Evolutionary conservation across 2,329 filamentous ascomycete species (phyloP).

Genomic region (Trichophyton simii): DNA sequence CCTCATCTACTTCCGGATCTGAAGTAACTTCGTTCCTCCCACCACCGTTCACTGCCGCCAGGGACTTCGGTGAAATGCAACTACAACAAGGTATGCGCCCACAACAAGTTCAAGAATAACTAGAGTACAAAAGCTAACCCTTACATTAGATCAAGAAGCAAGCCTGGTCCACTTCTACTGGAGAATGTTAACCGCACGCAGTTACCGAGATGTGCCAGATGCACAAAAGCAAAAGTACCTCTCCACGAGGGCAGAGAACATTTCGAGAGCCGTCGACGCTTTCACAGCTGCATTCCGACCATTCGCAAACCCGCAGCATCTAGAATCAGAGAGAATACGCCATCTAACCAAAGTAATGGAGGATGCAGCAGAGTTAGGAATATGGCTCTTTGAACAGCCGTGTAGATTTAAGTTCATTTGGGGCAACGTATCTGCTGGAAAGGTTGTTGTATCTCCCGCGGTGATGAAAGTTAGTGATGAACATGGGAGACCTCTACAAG

Average conservation of each 20-base stretch:
- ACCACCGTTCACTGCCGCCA: not conserved
- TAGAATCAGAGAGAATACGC: constrained; percentile 10
- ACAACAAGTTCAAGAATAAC: too few relatives aligned
- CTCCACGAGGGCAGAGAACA: constrained; percentile 1
- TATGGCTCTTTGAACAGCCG: constrained; percentile 21
- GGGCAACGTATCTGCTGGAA: not conserved
- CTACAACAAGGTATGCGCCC: not conserved
- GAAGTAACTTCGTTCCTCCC: constrained; percentile 10
- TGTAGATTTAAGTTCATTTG: constrained; percentile 16
- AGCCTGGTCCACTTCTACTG: constrained; percentile 17
- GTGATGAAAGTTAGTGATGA: constrained; percentile 18
- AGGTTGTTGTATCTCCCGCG: constrained; percentile 12
- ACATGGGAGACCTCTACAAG: constrained; percentile 12
- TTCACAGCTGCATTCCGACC: constrained; percentile 17
- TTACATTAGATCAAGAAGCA: constrained; percentile 8
- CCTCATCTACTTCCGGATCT: not conserved
- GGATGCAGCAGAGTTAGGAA: constrained; percentile 16
- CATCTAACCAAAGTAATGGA: constrained; percentile 16
- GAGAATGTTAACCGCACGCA: constrained; percentile 20
- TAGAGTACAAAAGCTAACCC: not conserved
- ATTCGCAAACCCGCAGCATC: constrained; percentile 14
- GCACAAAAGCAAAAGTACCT: not conserved
- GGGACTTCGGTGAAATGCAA: not conserved
- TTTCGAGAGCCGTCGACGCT: not conserved
- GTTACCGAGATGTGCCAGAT: constrained; percentile 6